Percentiles rank a stretch among this genome's conserved stretches.
Conservation (phyloP, 2,329 filamentous ascomycete species). For the Verruconis gallopava region DNA sequence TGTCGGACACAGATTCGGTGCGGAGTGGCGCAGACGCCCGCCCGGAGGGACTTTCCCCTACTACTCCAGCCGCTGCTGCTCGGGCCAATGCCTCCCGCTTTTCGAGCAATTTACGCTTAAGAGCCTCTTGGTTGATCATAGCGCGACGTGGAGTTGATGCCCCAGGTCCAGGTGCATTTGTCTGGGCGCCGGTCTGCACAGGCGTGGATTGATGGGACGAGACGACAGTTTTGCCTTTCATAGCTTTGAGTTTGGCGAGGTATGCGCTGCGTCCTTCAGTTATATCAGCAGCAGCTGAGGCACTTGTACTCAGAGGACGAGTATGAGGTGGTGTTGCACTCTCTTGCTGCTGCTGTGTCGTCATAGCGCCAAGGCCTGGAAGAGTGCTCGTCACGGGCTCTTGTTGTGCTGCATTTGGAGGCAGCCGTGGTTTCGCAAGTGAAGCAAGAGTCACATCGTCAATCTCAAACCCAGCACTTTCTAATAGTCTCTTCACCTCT, state of each 20-base stretch:
- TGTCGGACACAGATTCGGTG: constrained; percentile 6
- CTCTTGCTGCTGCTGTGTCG: no score
- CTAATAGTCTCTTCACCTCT: not conserved
- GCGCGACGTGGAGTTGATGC: no score
- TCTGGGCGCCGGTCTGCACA: no score
- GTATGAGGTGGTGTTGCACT: not conserved
- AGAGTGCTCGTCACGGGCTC: not conserved
- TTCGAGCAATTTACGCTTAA: constrained; percentile 3
- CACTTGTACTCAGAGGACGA: constrained; percentile 1
- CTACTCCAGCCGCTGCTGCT: not conserved
- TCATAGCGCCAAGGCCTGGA: no score
- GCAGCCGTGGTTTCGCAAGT: constrained; percentile 1
- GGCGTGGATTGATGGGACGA: no score
- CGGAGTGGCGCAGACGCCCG: no score
- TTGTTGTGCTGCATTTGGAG: not conserved
- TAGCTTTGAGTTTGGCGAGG: not conserved
- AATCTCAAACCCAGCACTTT: not conserved
- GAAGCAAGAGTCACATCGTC: not conserved
- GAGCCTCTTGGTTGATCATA: constrained; percentile 2
- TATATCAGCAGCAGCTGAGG: not conserved
- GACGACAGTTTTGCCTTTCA: no score
- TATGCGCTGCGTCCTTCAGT: not conserved
- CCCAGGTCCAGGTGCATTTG: no score
- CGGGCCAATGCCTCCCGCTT: not conserved
- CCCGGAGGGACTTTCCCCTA: no score